Evolutionary conservation across 2,329 filamentous ascomycete species (phyloP), one percentile per base, ranked within the genome.

Genomic region (Helminthosporium solani): DNA sequence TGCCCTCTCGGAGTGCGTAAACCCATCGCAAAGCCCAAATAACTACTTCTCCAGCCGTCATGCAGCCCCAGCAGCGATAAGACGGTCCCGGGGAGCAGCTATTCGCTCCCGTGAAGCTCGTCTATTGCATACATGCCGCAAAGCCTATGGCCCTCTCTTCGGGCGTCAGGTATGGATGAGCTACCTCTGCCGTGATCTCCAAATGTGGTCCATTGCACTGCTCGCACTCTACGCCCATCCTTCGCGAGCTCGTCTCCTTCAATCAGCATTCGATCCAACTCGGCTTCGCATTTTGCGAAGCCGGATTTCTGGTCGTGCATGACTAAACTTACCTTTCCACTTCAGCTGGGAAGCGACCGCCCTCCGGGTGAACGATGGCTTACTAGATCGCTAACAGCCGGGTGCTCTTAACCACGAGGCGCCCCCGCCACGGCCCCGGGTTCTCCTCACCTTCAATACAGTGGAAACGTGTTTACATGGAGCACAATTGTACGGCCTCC

Each of bases 161-260:
- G 34, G 33, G 46, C 38, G 38, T 46, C 50, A 49, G 42, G 38
- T 49, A 47, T 42, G 40, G 46, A 43, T 28, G 49, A 54, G 47
- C 50, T 48, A 46, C 50, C 41, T 25, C 60, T 61, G 64, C 44
- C 47, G 63, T 67, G 61, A 52, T 50, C 56, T 46, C 60, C 58
- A 34, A 47, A 64, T 56, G 12, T 27, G 59, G 57, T 45, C 49
- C 39, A 33, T 42, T 38, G 50, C 57, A 52, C 54, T 49, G 47
- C 40, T 46, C 49, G 49, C 52, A 49, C 49, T 40, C 40, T 30
- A 44, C 16, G 46, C 52, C 40, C 47, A 44, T 35, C 46, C 44
- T 44, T 46, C 43, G 48, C 49, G 16, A 50, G 23, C 44, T 21
- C 40, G 40, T 42, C 43, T 18, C 21, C 33, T 31, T 31, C 28